These are phyloP conservation scores for Fragaria vesca DNA, from an alignment of 306 rosid species.

Conservation along the genomic window DNA sequence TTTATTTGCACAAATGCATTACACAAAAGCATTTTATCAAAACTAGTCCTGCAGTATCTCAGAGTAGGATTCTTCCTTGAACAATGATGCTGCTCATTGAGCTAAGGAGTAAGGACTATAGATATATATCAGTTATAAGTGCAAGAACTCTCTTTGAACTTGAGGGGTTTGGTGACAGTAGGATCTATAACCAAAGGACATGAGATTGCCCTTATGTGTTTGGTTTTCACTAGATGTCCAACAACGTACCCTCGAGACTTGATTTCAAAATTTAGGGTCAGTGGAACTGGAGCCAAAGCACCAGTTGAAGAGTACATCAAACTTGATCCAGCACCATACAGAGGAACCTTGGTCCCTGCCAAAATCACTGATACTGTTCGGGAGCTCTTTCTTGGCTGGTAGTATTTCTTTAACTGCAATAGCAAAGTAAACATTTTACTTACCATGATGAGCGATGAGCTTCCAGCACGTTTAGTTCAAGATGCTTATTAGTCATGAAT, in stretches of 20 bases:
- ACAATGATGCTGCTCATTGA: not conserved
- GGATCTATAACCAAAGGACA: slow-evolving; percentile 66
- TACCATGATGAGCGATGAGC: slow-evolving; percentile 7
- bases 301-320: slow-evolving; percentile 41
- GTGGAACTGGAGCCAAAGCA: slow-evolving; percentile 56
- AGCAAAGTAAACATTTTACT: slow-evolving; percentile 11
- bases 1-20: slow-evolving; percentile 2
- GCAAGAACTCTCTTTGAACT: slow-evolving; percentile 66
- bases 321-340: slow-evolving; percentile 84
- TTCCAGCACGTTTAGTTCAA: not conserved
- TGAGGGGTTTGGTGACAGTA: slow-evolving; percentile 55
- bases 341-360: slow-evolving; percentile 72
- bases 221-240: slow-evolving; percentile 77
- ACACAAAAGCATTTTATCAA: not conserved
- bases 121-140: slow-evolving; percentile 37
- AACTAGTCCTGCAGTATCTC: not conserved
- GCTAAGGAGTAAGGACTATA: not conserved
- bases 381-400: slow-evolving; percentile 81
- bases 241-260: slow-evolving; percentile 72
- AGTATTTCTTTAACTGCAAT: slow-evolving; percentile 75
- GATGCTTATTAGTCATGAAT: not conserved
- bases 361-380: slow-evolving; percentile 39
- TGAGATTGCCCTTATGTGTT: slow-evolving; percentile 54
- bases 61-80: not conserved
- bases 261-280: slow-evolving; percentile 54